Evolutionary conservation across 2,329 filamentous ascomycete genomes (phyloP).

Genomic region (Fusarium palustre): DNA sequence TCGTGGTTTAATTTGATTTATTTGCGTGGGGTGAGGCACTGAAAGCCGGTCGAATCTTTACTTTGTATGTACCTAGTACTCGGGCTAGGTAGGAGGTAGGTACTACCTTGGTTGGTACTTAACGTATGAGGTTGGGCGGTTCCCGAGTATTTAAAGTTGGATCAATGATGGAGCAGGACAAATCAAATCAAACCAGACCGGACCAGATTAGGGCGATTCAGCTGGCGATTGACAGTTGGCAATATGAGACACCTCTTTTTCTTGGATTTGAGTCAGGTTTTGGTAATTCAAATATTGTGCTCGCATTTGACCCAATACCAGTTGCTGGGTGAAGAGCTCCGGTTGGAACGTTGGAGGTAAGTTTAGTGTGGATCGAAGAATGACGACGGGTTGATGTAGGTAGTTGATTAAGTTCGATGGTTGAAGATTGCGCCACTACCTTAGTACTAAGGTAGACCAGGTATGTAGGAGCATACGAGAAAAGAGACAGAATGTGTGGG

Average conservation of each 20-base stretch:
- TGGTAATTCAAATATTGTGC: conserved; percentile 8
- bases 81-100: not conserved
- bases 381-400: conserved; percentile 11
- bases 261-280: conserved; percentile 27
- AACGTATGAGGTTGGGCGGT: conserved; percentile 22
- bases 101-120: not conserved
- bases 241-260: conserved; percentile 31
- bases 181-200: not conserved
- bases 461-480: not conserved
- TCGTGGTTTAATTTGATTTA: conserved; percentile 11
- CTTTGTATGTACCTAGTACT: not conserved
- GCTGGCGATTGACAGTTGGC: conserved; percentile 22
- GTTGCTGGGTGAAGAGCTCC: conserved; percentile 22
- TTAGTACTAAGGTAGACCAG: not conserved
- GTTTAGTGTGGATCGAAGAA: conserved; percentile 18
- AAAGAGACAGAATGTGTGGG: not conserved
- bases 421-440: conserved; percentile 16
- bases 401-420: not conserved
- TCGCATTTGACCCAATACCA: conserved; percentile 26
- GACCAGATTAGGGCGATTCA: conserved; percentile 16
- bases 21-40: conserved; percentile 28
- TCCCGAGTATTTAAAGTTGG: conserved; percentile 23
- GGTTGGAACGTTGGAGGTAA: conserved; percentile 26
- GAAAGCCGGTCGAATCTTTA: conserved; percentile 2
- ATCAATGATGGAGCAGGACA: conserved; percentile 23